Evolutionary conservation across 2,329 filamentous ascomycete species (phyloP), one percentile per base, ranked within the genome.

Genomic region (Botrytis hyacinthi): DNA sequence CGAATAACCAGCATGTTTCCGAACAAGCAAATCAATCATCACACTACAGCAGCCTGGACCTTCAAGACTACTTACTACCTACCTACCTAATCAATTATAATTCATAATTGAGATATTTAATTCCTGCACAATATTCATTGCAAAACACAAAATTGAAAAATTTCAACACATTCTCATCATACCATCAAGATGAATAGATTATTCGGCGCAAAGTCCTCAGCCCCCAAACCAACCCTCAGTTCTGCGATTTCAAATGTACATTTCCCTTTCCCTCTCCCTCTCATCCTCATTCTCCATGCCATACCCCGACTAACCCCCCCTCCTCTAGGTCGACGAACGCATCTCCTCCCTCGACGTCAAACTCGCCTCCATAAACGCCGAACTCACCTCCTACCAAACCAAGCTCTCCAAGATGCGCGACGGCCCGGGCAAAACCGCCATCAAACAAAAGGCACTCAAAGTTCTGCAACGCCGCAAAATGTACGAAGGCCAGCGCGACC

Each of bases 371-470:
- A 89, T 98, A 80, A 98, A 97, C 84, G 91, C 93, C 79, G 95
- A 98, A 82, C 92, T 99, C 7, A 87, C 90, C 26, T 91, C 92
- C 75, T 97, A 98, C 86, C 95, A 98, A 83, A 85, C 91, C 77
- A 95, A 95, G 80, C 91, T 98, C 46, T 83, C 90, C 79, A 95
- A 95, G 81, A 97, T 98, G 95, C 94, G 95, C 83, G 95, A 98
- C 77, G 96, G 96, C 0, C 95, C 95, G 0, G 96, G 95, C 78
- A 98, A 98, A 83, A 91, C 89, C 22, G 95, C 95, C 44, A 90
- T 99, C 79, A 97, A 96, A 82, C 91, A 97, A 80, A 98, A 98
- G 81, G 95, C 95, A 3, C 91, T 97, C 79, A 97, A 97, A 80
- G 91, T 98, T 18, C 91, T 98, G 3, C 94, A 97, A 84, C 92